Conservation (phyloP, 1,284 basidiomycete species). For the Sphagnurus paluster region DNA sequence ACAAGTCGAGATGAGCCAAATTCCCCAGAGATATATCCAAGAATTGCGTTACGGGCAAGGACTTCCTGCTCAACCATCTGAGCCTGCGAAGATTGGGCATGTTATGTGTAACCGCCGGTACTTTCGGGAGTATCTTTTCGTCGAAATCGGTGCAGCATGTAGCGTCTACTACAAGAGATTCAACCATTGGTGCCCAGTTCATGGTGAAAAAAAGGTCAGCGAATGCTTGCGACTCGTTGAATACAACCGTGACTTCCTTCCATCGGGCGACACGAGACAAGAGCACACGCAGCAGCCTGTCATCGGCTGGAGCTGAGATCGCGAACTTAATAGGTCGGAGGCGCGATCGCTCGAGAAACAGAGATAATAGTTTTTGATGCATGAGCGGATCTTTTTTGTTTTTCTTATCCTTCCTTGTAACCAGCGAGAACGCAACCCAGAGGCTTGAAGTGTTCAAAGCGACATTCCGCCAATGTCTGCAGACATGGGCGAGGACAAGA, state of each 20-base stretch:
- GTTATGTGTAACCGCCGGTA: neutral
- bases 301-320: neutral
- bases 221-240: neutral
- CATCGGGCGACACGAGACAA: conserved; percentile 1
- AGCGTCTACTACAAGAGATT: conserved; percentile 6
- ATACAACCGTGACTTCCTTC: conserved; percentile 2
- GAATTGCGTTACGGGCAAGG: neutral
- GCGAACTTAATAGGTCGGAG: conserved; percentile 2
- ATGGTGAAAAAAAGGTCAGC: neutral
- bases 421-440: conserved; percentile 1
- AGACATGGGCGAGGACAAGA: conserved; percentile 2
- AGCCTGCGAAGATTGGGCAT: conserved; percentile 4
- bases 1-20: conserved; percentile 5
- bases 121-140: neutral
- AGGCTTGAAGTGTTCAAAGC: neutral
- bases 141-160: neutral
- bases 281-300: conserved; percentile 2
- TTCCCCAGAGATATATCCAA: neutral
- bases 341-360: conserved; percentile 2
- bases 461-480: conserved; percentile 5
- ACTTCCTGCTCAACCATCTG: conserved; percentile 2
- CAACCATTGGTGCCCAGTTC: neutral
- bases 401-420: neutral
- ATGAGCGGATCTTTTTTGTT: no score
- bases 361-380: conserved; percentile 3